Conservation (phyloP, 345 rosid species). For the Citrus inodora region DNA sequence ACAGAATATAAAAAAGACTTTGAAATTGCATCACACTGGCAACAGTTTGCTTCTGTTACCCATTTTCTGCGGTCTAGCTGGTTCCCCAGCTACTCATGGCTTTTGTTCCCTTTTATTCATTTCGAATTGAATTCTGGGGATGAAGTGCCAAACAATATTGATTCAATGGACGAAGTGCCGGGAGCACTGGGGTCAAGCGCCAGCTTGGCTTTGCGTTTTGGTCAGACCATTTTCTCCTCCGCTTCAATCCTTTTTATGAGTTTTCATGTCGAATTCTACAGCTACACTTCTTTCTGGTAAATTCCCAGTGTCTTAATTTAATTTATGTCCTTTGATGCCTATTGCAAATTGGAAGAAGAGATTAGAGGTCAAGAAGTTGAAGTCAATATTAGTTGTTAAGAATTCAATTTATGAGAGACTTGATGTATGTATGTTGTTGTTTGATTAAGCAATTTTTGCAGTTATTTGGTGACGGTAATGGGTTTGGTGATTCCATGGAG, state of each 20-base stretch:
- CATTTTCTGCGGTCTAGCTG: neutral
- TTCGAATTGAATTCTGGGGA: slow-evolving; percentile 11
- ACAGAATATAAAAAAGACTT: neutral
- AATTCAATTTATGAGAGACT: no score
- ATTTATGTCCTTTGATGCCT: neutral
- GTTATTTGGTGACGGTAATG: slow-evolving; percentile 69
- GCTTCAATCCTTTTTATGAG: slow-evolving; percentile 63
- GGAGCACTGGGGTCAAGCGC: slow-evolving; percentile 53
- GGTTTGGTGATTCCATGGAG: slow-evolving; percentile 74
- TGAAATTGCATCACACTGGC: neutral
- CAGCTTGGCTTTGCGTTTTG: slow-evolving; percentile 60
- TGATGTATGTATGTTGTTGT: no score
- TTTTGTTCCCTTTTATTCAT: neutral
- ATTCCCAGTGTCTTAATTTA: neutral
- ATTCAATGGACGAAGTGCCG: slow-evolving; percentile 30
- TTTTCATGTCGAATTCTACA: slow-evolving; percentile 48
- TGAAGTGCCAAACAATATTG: slow-evolving; percentile 11
- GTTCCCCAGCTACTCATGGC: neutral
- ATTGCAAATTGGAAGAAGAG: neutral
- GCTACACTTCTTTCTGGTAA: slow-evolving; percentile 65
- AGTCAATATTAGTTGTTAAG: neutral
- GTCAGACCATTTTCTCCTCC: slow-evolving; percentile 45
- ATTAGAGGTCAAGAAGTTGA: neutral
- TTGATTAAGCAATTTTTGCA: slow-evolving; percentile 15
- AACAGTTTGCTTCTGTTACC: neutral